These are phyloP conservation scores for Coemansia sp. DNA, from an alignment of 192 early-diverging fungal genomes.

Conservation along the genomic window DNA sequence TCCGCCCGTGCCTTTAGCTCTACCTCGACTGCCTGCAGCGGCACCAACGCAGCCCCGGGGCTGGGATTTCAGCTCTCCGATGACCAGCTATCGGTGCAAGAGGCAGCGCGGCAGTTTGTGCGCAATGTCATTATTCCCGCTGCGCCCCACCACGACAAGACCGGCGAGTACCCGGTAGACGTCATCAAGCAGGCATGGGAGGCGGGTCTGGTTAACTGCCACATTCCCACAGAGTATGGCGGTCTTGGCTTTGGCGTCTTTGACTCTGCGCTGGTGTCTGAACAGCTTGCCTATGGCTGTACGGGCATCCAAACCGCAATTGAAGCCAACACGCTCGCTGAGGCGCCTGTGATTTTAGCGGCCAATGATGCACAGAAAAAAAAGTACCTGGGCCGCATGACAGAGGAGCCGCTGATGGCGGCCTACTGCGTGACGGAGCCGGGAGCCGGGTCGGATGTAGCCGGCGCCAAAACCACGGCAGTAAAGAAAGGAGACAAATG, in stretches of 20 bases:
- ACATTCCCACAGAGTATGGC: constrained; percentile 80
- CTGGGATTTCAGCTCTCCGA: constrained; percentile 70
- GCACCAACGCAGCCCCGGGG: constrained; percentile 1
- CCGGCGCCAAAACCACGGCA: constrained; percentile 64
- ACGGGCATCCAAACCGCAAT: constrained; percentile 94
- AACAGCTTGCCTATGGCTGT: constrained; percentile 92
- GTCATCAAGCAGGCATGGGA: constrained; percentile 90
- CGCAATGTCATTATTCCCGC: constrained; percentile 84
- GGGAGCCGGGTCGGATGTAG: constrained; percentile 73
- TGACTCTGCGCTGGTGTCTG: constrained; percentile 79
- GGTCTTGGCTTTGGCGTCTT: constrained; percentile 86
- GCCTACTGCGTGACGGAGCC: constrained; percentile 87
- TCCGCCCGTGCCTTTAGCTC: constrained; percentile 39
- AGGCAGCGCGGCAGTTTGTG: constrained; percentile 85
- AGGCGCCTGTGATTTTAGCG: constrained; percentile 85
- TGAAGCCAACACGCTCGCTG: constrained; percentile 91
- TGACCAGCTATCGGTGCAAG: constrained; percentile 83
- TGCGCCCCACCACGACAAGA: constrained; percentile 89
- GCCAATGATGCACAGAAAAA: constrained; percentile 87
- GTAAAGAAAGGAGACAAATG: constrained; percentile 76
- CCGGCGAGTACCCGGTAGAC: constrained; percentile 86
- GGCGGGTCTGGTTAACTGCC: constrained; percentile 85
- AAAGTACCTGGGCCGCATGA: constrained; percentile 96
- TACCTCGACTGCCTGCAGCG: constrained; percentile 6
- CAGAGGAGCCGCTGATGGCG: constrained; percentile 92